A percentile compares a stretch with the other conserved stretches of the same genome.
Conservation (phyloP, 345 rosid genomes). For the Arabis hirsuta region DNA sequence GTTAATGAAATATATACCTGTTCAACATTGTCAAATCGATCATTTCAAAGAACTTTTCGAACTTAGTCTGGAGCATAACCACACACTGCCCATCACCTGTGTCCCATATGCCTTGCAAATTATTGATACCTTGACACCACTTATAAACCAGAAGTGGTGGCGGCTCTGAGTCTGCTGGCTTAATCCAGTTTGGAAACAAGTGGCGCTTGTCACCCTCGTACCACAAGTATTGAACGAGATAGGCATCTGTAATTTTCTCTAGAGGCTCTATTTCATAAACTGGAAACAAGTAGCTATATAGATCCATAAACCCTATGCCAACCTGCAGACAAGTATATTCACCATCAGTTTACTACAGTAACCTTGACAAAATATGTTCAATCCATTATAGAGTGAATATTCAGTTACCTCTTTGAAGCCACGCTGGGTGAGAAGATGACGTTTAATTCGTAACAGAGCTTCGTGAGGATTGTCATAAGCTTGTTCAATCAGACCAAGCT, state of each 20-base stretch:
- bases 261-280: slow-evolving; percentile 99
- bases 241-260: slow-evolving; percentile 97
- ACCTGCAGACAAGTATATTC: slow-evolving; percentile 57
- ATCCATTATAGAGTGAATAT: slow-evolving; percentile 5
- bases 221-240: slow-evolving; percentile 99
- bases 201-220: slow-evolving; percentile 99
- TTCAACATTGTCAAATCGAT: slow-evolving; percentile 98
- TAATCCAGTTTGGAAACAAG: slow-evolving; percentile 99
- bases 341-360: slow-evolving; percentile 14
- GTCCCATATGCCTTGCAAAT: slow-evolving; percentile 97
- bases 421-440: slow-evolving; percentile 98
- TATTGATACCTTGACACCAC: slow-evolving; percentile 99
- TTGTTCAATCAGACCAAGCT: slow-evolving; percentile 90
- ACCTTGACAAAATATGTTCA: background rate
- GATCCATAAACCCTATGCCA: slow-evolving; percentile 99
- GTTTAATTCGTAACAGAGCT: slow-evolving; percentile 94
- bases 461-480: slow-evolving; percentile 98
- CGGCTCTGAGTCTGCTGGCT: slow-evolving; percentile 99
- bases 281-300: slow-evolving; percentile 96
- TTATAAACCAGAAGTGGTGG: slow-evolving; percentile 98
- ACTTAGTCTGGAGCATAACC: slow-evolving; percentile 99
- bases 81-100: slow-evolving; percentile 99
- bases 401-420: slow-evolving; percentile 89
- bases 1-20: slow-evolving; percentile 54
- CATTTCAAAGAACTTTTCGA: slow-evolving; percentile 98